Conservation (phyloP, 2,329 filamentous ascomycete genomes). For the Colletotrichum sojae region DNA sequence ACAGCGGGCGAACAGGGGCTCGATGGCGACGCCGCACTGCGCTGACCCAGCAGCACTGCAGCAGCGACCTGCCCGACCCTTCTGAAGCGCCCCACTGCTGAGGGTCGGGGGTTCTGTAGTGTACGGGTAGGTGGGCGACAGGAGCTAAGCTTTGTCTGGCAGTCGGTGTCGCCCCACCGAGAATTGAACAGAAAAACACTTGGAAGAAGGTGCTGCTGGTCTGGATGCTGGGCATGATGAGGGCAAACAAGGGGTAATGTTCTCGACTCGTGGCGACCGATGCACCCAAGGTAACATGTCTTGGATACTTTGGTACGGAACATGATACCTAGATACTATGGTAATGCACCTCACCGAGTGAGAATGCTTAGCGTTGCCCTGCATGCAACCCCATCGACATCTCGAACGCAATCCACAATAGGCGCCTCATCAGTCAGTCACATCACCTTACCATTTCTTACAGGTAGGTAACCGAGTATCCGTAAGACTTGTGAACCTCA, state of each 20-base stretch:
- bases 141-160: slow-evolving; percentile 35
- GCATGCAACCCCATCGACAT: no score
- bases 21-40: no score
- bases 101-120: not conserved
- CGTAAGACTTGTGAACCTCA: not conserved
- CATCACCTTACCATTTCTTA: not conserved
- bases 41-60: no score
- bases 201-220: no score
- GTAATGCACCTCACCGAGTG: no score
- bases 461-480: no score
- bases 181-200: slow-evolving; percentile 21
- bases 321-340: no score
- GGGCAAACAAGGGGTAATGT: no score
- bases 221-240: no score
- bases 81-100: not conserved
- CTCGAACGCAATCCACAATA: no score
- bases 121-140: not conserved
- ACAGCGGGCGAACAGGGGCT: not conserved
- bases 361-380: no score
- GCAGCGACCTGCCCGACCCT: not conserved
- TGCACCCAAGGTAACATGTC: not conserved
- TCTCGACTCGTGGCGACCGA: not conserved
- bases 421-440: not conserved
- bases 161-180: slow-evolving; percentile 12
- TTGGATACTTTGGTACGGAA: not conserved